Evolutionary conservation across 148 eudicot species (phyloP), one percentile per base, ranked within the genome.

Genomic region (Gaultheria prostrata): DNA sequence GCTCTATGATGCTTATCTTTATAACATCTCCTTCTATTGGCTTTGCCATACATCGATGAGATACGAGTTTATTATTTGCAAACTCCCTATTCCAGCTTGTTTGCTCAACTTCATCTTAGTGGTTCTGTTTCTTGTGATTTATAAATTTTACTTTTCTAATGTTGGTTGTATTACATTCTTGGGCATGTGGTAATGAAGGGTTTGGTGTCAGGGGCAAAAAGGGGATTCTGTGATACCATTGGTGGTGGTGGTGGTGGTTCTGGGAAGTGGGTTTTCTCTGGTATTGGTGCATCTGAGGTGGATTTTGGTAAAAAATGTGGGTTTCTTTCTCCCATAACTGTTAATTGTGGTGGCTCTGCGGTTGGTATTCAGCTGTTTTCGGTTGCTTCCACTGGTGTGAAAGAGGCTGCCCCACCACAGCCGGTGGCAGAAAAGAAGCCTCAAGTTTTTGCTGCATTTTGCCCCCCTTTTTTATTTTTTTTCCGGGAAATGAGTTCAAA

Each of bases 151-250:
- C n/a, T n/a, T n/a, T n/a, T n/a, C n/a, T n/a, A n/a, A n/a, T n/a
- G n/a, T n/a, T n/a, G n/a, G n/a, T n/a, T n/a, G n/a, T n/a, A n/a
- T n/a, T n/a, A n/a, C n/a, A n/a, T n/a, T n/a, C 57, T 32, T 70
- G 85, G 45, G 56, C 35, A 28, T 70, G 35, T 45, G 39, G 28
- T 80, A 1, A 89, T 39, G 43, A 39, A 83, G 72, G 73, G 48
- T 80, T 35, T 84, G 48, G 86, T 85, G 26, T 84, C 93, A 24
- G 93, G 93, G 69, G 88, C 92, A 46, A 91, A 92, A 79, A 89
- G 94, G 84, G 93, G 86, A 18, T 92, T 92, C 46, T 85, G 87
- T 45, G 91, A 87, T 67, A 86, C 89, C 84, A 86, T 88, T 13
- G 77, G 85, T 87, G 89, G 6, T 39, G 35, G 6, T 39, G 35